These are phyloP conservation scores for Boletus sensibilis DNA, from an alignment of 768 basidiomycete genomes.

Conservation along the genomic window DNA sequence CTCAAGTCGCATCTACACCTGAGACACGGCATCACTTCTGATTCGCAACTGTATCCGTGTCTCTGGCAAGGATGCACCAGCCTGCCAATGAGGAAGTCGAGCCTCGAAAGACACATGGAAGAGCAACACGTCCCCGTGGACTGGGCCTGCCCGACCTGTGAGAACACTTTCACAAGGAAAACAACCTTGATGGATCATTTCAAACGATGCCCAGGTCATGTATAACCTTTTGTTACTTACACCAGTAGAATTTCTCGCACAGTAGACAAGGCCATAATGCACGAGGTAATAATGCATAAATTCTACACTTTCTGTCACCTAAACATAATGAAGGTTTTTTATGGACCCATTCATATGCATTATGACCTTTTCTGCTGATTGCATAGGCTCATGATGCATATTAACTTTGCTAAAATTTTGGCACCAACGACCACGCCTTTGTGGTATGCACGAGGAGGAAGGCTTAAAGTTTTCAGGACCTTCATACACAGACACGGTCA, in stretches of 20 bases:
- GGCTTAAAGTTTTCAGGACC: too few species aligned
- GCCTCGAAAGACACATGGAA: conserved; percentile 2
- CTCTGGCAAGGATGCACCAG: neutral
- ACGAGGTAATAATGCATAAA: too few species aligned
- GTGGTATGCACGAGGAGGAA: too few species aligned
- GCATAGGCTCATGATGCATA: too few species aligned
- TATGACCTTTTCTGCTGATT: too few species aligned
- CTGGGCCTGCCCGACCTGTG: conserved; percentile 4
- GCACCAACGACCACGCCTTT: too few species aligned
- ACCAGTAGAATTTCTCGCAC: neutral
- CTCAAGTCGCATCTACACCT: neutral
- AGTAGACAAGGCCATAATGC: too few species aligned
- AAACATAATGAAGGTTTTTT: too few species aligned
- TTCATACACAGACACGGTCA: too few species aligned
- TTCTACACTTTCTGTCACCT: too few species aligned
- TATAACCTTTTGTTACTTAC: neutral
- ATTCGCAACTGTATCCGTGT: neutral
- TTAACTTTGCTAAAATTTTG: too few species aligned
- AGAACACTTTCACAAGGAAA: conserved; percentile 3
- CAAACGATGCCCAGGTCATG: neutral
- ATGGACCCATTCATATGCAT: too few species aligned
- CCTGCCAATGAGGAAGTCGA: neutral
- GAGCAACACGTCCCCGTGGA: neutral
- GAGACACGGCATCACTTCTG: neutral
- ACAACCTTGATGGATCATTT: neutral